These are phyloP conservation scores for Linderniella brevidens DNA, from an alignment of 257 asterid genomes.

Conservation along the genomic window DNA sequence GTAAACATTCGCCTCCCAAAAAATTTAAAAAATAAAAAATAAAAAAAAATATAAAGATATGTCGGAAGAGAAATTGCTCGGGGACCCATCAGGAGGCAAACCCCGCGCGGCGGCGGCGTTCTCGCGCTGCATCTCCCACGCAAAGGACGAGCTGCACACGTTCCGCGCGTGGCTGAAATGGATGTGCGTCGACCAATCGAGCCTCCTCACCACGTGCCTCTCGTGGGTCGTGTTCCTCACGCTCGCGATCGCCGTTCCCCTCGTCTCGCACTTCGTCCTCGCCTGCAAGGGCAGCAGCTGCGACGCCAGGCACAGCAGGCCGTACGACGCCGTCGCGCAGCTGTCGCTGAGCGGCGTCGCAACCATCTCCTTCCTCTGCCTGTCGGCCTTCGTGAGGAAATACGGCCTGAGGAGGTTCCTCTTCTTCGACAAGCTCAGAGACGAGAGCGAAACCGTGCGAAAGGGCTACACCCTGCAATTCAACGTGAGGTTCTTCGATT, in stretches of 20 bases:
- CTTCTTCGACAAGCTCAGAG: slow-evolving; percentile 68
- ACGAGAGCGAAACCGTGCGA: slow-evolving; percentile 86
- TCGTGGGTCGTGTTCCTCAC: slow-evolving; percentile 56
- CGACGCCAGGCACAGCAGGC: slow-evolving; percentile 52
- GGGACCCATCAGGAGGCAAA: too few relatives aligned
- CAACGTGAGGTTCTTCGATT: slow-evolving; percentile 24
- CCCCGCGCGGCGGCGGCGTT: slow-evolving; percentile 1
- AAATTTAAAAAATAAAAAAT: too few relatives aligned
- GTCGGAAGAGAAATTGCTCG: too few relatives aligned
- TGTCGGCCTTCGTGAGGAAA: slow-evolving; percentile 35
- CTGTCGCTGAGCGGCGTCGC: slow-evolving; percentile 66
- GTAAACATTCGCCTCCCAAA: too few relatives aligned
- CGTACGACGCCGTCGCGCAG: slow-evolving; percentile 74
- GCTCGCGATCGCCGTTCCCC: slow-evolving; percentile 49
- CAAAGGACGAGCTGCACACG: slow-evolving; percentile 48
- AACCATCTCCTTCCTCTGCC: slow-evolving; percentile 53
- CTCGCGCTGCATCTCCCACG: slow-evolving; percentile 36
- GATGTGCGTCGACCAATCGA: slow-evolving; percentile 87
- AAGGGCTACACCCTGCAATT: slow-evolving; percentile 52
- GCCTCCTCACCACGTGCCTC: slow-evolving; percentile 29
- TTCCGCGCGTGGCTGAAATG: slow-evolving; percentile 69
- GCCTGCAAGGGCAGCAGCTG: slow-evolving; percentile 35
- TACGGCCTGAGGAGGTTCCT: slow-evolving; percentile 71
- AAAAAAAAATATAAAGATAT: too few relatives aligned
- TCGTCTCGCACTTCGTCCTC: slow-evolving; percentile 51